phyloP scores from a whole-genome alignment of 192 early-diverging fungal genomes.

The Coemansia sp. region DNA sequence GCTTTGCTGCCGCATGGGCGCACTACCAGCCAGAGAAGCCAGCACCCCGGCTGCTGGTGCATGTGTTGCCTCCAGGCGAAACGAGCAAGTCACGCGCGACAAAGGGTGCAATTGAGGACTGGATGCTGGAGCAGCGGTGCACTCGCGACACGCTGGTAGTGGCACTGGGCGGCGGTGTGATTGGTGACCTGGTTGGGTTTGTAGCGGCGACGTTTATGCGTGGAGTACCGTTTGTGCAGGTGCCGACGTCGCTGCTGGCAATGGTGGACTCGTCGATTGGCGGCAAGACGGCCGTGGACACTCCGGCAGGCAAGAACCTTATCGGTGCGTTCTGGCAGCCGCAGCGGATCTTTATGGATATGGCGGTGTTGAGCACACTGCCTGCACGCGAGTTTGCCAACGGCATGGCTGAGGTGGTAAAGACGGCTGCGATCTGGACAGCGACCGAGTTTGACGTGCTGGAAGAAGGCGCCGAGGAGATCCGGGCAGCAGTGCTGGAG shows the following conservation, averaged over 20 bases:
- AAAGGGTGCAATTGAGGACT: slow-evolving; percentile 91
- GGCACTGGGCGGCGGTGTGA: slow-evolving; percentile 94
- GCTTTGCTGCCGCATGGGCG: slow-evolving; percentile 54
- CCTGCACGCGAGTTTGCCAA: slow-evolving; percentile 92
- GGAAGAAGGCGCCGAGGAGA: slow-evolving; percentile 79
- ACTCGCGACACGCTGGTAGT: slow-evolving; percentile 91
- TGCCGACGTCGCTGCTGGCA: slow-evolving; percentile 92
- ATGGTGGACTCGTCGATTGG: slow-evolving; percentile 99
- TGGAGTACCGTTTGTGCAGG: slow-evolving; percentile 88
- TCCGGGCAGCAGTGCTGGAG: slow-evolving; percentile 70
- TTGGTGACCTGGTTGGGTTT: slow-evolving; percentile 94
- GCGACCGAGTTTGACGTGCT: slow-evolving; percentile 85
- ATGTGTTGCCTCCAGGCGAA: slow-evolving; percentile 86
- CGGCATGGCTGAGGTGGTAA: slow-evolving; percentile 97
- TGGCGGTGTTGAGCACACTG: slow-evolving; percentile 76
- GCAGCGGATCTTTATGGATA: slow-evolving; percentile 87
- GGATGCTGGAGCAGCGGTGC: slow-evolving; percentile 75
- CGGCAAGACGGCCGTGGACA: slow-evolving; percentile 97
- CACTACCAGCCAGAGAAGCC: slow-evolving; percentile 4
- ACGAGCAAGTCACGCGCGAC: slow-evolving; percentile 79
- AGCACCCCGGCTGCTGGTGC: slow-evolving; percentile 64
- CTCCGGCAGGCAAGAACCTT: slow-evolving; percentile 91
- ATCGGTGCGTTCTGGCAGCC: slow-evolving; percentile 98
- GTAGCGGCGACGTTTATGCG: slow-evolving; percentile 99
- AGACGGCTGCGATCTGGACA: slow-evolving; percentile 93